phyloP scores from a whole-genome alignment of 2,329 filamentous ascomycete genomes.

The Cladophialophora bantiana region DNA sequence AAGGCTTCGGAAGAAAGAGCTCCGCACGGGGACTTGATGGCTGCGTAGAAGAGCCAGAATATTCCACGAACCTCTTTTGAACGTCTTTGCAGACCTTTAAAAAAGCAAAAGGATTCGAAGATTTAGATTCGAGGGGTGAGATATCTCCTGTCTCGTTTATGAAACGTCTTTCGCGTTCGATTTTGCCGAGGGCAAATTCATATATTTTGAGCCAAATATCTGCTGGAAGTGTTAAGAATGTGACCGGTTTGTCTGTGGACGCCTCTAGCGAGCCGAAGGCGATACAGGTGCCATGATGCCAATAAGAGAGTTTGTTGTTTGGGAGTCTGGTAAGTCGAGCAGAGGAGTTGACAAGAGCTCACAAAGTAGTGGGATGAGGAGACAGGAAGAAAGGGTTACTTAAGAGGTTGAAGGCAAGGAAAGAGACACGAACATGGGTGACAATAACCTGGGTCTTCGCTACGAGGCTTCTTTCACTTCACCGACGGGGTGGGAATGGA shows the following conservation, averaged over 20 bases:
- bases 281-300: background rate
- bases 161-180: background rate
- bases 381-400: background rate
- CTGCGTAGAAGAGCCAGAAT: no score
- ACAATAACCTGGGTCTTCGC: background rate
- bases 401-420: no score
- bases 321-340: background rate
- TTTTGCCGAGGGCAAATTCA: background rate
- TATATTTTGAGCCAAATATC: slow-evolving; percentile 12
- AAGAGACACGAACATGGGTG: background rate
- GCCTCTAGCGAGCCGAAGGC: background rate
- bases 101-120: background rate
- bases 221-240: slow-evolving; percentile 1
- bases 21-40: no score
- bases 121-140: background rate
- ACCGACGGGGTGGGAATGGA: no score
- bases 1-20: no score
- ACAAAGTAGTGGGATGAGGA: background rate
- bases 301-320: background rate
- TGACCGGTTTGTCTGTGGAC: background rate
- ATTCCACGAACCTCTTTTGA: no score
- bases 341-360: background rate
- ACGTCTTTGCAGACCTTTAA: no score
- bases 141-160: no score
- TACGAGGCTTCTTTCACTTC: no score